These are phyloP conservation scores for Russula abietina DNA, from an alignment of 768 basidiomycete genomes.

Conservation along the genomic window DNA sequence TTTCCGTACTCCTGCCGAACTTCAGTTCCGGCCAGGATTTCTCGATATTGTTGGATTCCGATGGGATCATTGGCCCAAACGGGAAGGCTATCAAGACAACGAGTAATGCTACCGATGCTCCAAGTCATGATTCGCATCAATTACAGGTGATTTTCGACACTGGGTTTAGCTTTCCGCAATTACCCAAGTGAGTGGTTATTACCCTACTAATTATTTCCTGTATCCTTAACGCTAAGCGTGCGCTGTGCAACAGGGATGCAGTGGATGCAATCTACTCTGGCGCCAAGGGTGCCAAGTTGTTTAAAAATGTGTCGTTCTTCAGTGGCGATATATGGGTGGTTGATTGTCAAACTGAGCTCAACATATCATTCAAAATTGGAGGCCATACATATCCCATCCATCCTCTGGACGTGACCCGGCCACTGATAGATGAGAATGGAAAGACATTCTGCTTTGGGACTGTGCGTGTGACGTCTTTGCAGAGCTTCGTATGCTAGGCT, in stretches of 20 bases:
- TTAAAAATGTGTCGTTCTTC: conserved; percentile 31
- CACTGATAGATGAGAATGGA: conserved; percentile 33
- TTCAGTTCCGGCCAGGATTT: conserved; percentile 57
- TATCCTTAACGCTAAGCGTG: conserved; percentile 5
- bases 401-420: conserved; percentile 50
- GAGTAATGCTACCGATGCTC: conserved; percentile 51
- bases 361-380: conserved; percentile 57
- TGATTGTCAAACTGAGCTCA: conserved; percentile 58
- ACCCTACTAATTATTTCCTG: conserved; percentile 1
- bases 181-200: conserved; percentile 37
- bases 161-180: conserved; percentile 61
- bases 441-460: conserved; percentile 33
- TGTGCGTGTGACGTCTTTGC: conserved; percentile 18
- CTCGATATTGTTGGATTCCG: conserved; percentile 52
- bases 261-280: conserved; percentile 55
- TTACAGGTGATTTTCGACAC: conserved; percentile 61
- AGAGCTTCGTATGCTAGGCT: neutral
- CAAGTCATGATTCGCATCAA: conserved; percentile 55
- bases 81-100: conserved; percentile 44
- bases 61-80: conserved; percentile 58
- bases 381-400: conserved; percentile 55
- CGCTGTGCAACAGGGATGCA: conserved; percentile 35
- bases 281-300: conserved; percentile 46
- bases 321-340: conserved; percentile 53
- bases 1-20: conserved; percentile 36